A percentile compares a stretch with the other conserved stretches of the same genome.
Evolutionary conservation across 2,329 filamentous ascomycete genomes (phyloP).

Genomic region (Trematosphaeria pertusa): DNA sequence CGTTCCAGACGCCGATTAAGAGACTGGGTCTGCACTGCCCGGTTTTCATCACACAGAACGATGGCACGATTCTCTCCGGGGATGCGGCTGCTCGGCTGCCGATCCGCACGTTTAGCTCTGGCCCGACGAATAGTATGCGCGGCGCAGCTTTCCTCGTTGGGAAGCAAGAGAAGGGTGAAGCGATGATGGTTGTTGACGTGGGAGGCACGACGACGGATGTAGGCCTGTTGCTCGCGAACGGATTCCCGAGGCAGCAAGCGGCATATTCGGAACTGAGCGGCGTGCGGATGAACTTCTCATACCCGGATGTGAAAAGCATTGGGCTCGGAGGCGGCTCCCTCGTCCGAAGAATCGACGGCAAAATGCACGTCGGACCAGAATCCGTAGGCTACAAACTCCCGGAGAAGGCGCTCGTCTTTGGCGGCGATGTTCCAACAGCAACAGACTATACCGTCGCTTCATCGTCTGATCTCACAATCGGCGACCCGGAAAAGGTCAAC

Average conservation of each 20-base stretch:
- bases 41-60: slow-evolving; percentile 61
- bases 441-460: slow-evolving; percentile 62
- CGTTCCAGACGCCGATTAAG: slow-evolving; percentile 56
- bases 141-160: slow-evolving; percentile 54
- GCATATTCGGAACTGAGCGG: slow-evolving; percentile 69
- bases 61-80: slow-evolving; percentile 58
- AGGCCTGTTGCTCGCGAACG: slow-evolving; percentile 65
- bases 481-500: slow-evolving; percentile 49
- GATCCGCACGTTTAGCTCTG: slow-evolving; percentile 60
- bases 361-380: slow-evolving; percentile 64
- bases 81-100: slow-evolving; percentile 56
- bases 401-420: slow-evolving; percentile 63
- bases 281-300: slow-evolving; percentile 65
- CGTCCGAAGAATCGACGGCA: slow-evolving; percentile 51
- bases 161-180: slow-evolving; percentile 44
- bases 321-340: slow-evolving; percentile 67
- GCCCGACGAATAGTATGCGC: slow-evolving; percentile 61
- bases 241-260: slow-evolving; percentile 68
- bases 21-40: slow-evolving; percentile 55
- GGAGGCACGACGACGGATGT: slow-evolving; percentile 72
- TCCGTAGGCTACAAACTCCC: slow-evolving; percentile 67
- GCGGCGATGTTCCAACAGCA: slow-evolving; percentile 63
- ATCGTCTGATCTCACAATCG: slow-evolving; percentile 49
- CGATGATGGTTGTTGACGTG: slow-evolving; percentile 70
- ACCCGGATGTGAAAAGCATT: slow-evolving; percentile 65